A percentile compares a stretch with the other conserved stretches of the same genome.
Evolutionary conservation across 176 grass and related monocot species (phyloP).

Genomic region (Olyra latifolia): DNA sequence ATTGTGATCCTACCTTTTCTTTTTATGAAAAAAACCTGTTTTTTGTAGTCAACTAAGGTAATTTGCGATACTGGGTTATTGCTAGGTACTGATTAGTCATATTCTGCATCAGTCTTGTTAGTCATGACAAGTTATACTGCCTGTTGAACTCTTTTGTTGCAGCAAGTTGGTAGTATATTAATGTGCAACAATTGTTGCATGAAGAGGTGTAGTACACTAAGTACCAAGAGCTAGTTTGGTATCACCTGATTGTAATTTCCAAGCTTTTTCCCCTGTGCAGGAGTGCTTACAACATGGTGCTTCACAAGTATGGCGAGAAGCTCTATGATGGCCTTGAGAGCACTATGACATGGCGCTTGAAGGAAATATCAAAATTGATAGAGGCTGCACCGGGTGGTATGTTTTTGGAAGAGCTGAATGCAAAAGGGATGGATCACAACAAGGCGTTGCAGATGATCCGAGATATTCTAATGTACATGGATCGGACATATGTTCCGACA

Average conservation of each 20-base stretch:
- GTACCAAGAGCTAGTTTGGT: not conserved
- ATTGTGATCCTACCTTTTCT: not conserved
- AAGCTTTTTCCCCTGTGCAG: conserved; percentile 35
- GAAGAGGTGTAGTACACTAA: not conserved
- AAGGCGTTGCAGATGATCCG: conserved; percentile 92
- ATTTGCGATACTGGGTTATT: not conserved
- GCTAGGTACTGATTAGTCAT: not conserved
- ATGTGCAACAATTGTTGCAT: not conserved
- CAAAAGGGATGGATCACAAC: conserved; percentile 93
- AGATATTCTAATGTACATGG: conserved; percentile 99
- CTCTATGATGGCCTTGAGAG: conserved; percentile 67
- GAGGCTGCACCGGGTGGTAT: conserved; percentile 78
- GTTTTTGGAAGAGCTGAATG: conserved; percentile 79
- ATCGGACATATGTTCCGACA: conserved; percentile 62
- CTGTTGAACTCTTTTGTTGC: conserved; percentile 11
- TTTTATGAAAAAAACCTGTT: not conserved
- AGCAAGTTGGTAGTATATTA: not conserved
- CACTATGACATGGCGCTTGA: conserved; percentile 79
- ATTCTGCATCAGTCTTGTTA: not conserved
- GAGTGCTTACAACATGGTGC: conserved; percentile 98
- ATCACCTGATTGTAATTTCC: conserved; percentile 14
- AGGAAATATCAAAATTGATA: conserved; percentile 76
- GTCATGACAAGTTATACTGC: not conserved
- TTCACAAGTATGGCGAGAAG: conserved; percentile 94
- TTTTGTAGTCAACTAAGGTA: not conserved